These are phyloP conservation scores for Vararia minispora DNA, from an alignment of 768 basidiomycete species.

Conservation along the genomic window DNA sequence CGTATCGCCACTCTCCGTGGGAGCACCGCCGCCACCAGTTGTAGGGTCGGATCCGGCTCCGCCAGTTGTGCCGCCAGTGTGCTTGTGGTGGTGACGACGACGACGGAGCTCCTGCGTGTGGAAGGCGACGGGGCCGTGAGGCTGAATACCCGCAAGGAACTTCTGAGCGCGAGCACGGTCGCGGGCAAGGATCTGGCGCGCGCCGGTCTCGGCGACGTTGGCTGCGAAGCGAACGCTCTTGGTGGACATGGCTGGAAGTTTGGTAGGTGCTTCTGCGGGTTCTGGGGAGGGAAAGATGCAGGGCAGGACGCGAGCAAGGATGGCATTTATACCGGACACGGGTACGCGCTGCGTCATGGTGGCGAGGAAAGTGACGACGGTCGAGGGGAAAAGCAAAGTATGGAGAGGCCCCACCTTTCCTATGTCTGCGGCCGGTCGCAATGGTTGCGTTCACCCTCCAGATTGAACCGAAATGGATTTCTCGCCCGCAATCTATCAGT, in stretches of 20 bases:
- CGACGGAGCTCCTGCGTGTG: constrained; percentile 15
- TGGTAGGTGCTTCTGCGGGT: too few species aligned
- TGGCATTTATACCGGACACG: too few species aligned
- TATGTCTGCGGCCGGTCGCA: too few species aligned
- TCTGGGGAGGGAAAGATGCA: too few species aligned
- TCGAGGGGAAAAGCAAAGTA: too few species aligned
- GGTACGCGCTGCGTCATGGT: too few species aligned
- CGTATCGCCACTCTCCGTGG: constrained; percentile 21
- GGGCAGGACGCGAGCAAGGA: too few species aligned
- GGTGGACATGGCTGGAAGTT: constrained; percentile 32
- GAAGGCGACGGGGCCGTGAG: constrained; percentile 38
- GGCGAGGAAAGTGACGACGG: too few species aligned
- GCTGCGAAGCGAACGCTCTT: constrained; percentile 35
- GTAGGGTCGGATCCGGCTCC: constrained; percentile 3
- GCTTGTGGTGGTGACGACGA: constrained; percentile 17
- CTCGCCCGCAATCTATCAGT: too few species aligned
- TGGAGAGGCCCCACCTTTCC: too few species aligned
- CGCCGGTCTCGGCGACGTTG: constrained; percentile 28
- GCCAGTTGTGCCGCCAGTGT: constrained; percentile 13
- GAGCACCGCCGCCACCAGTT: constrained; percentile 6
- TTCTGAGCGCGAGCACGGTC: constrained; percentile 46
- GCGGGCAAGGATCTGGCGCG: constrained; percentile 37
- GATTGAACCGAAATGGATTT: too few species aligned
- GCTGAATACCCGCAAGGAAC: constrained; percentile 39
- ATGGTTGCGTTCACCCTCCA: too few species aligned